Conservation (phyloP, 129 eudicot genomes). For the Rutidosis leptorrhynchoides region DNA sequence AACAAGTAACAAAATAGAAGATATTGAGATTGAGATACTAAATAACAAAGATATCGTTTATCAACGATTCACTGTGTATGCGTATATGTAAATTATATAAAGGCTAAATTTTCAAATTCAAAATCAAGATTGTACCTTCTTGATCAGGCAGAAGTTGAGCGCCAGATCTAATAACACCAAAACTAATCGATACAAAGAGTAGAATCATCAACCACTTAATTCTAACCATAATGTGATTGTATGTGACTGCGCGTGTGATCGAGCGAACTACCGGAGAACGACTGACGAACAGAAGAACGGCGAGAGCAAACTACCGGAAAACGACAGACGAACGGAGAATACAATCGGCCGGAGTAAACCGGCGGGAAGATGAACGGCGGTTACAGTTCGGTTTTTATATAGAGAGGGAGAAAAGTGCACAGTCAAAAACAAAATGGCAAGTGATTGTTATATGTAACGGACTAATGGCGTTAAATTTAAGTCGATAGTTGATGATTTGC, state of each 20-base stretch:
- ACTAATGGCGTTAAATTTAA: neutral
- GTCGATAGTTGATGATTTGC: neutral
- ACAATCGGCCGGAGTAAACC: neutral
- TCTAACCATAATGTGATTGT: slow-evolving; percentile 8
- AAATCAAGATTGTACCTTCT: slow-evolving; percentile 30
- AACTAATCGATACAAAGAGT: slow-evolving; percentile 16
- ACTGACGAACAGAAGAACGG: too few species aligned
- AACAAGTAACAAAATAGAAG: too few species aligned
- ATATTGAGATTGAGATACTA: too few species aligned
- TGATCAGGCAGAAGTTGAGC: slow-evolving; percentile 45
- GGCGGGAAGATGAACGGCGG: neutral
- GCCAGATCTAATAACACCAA: slow-evolving; percentile 25
- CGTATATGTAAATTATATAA: too few species aligned
- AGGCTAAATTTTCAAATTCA: too few species aligned
- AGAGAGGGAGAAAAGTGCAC: neutral
- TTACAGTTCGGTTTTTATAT: neutral
- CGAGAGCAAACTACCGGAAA: neutral
- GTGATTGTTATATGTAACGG: neutral
- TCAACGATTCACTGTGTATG: too few species aligned
- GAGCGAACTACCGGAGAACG: neutral
- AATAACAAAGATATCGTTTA: too few species aligned
- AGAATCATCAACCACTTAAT: slow-evolving; percentile 17
- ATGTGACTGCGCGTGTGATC: neutral
- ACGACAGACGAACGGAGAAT: too few species aligned
- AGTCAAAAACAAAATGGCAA: neutral